Evolutionary conservation across 2,329 filamentous ascomycete genomes (phyloP).

Genomic region (Canariomyces notabilis): DNA sequence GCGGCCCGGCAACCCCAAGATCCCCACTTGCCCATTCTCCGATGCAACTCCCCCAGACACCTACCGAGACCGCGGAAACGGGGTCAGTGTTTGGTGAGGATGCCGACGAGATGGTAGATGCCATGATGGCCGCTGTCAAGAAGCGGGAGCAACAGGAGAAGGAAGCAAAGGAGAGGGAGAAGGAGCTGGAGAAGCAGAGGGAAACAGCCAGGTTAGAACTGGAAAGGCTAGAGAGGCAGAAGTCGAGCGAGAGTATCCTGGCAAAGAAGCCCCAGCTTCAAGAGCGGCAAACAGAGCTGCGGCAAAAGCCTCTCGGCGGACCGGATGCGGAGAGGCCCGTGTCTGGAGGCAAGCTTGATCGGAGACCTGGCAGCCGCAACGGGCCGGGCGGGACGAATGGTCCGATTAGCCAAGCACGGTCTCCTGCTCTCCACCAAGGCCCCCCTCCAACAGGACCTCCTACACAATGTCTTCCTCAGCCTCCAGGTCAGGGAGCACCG

Average conservation of each 20-base stretch:
- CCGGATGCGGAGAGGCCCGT: constrained; percentile 6
- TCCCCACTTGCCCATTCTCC: constrained; percentile 40
- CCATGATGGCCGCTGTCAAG: constrained; percentile 24
- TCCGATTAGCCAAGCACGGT: background rate
- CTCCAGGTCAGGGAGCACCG: constrained; percentile 14
- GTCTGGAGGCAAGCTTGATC: constrained; percentile 18
- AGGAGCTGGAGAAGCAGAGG: constrained; percentile 23
- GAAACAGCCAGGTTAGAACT: constrained; percentile 24
- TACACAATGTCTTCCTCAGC: constrained; percentile 22
- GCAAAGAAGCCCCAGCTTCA: constrained; percentile 7
- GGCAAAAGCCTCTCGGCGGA: background rate
- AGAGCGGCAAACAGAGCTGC: constrained; percentile 4
- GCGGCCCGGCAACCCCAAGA: constrained; percentile 29
- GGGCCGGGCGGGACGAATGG: background rate
- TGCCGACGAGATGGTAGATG: constrained; percentile 26
- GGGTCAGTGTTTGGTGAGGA: constrained; percentile 31
- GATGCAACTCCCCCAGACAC: constrained; percentile 31
- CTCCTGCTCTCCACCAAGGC: constrained; percentile 16
- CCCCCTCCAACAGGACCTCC: constrained; percentile 24
- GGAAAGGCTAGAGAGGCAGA: constrained; percentile 22
- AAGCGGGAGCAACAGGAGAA: constrained; percentile 22
- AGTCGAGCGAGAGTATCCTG: constrained; percentile 18
- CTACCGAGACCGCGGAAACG: constrained; percentile 22
- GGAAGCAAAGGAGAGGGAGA: constrained; percentile 16
- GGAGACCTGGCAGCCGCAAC: constrained; percentile 18